Evolutionary conservation across 2,329 filamentous ascomycete species (phyloP).

Genomic region (Dactylellina cionopaga): DNA sequence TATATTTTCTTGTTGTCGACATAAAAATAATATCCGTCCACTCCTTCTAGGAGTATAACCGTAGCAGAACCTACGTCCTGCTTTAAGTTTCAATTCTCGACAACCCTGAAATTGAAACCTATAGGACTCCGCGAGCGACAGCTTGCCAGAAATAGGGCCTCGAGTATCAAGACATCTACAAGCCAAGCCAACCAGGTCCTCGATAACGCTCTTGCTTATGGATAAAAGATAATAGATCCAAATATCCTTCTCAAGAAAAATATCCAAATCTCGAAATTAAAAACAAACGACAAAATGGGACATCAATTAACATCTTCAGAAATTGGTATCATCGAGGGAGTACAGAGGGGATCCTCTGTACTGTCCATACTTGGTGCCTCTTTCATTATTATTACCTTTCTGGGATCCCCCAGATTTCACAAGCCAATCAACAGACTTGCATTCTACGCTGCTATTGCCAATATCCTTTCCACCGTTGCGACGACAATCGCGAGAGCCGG

Average conservation of each 20-base stretch:
- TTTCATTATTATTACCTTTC: conserved; percentile 78
- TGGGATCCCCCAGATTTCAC: conserved; percentile 74
- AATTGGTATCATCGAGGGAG: conserved; percentile 25
- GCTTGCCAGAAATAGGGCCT: neutral
- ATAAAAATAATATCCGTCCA: conserved; percentile 7
- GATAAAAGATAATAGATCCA: no score
- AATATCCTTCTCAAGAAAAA: neutral
- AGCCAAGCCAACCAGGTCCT: conserved; percentile 5
- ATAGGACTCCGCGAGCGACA: neutral
- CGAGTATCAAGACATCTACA: conserved; percentile 8
- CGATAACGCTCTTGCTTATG: neutral
- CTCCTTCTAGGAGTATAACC: conserved; percentile 27
- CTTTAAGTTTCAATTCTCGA: conserved; percentile 11
- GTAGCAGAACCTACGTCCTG: conserved; percentile 15
- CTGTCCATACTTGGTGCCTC: conserved; percentile 76
- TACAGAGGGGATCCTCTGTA: conserved; percentile 70
- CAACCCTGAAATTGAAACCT: neutral
- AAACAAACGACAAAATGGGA: conserved; percentile 35
- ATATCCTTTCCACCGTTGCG: conserved; percentile 79
- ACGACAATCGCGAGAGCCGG: conserved; percentile 76
- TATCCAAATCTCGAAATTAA: neutral
- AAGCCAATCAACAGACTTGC: conserved; percentile 88
- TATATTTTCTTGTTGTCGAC: conserved; percentile 8
- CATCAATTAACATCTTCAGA: conserved; percentile 22
- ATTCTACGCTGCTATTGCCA: conserved; percentile 84